These are phyloP conservation scores for Mortierella sp. DNA, from an alignment of 371 early-diverging fungal genomes.

Conservation along the genomic window DNA sequence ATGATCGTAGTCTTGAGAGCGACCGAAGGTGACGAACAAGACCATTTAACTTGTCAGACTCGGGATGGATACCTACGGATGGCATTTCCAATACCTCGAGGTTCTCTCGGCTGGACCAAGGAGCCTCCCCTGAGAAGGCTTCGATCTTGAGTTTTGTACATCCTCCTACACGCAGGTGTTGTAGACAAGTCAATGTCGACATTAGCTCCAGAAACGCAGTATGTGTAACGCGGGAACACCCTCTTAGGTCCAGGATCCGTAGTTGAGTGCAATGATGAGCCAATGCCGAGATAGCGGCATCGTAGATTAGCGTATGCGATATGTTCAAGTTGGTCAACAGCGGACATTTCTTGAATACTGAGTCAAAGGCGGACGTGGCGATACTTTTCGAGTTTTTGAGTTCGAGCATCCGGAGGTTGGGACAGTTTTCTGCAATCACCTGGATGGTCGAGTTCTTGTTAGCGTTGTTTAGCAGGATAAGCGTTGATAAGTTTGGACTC, in stretches of 20 bases:
- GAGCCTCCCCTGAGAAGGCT: constrained; percentile 16
- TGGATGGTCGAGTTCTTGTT: constrained; percentile 37
- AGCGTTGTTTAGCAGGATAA: constrained; percentile 31
- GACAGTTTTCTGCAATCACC: constrained; percentile 27
- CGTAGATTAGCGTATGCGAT: constrained; percentile 33
- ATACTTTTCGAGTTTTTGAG: constrained; percentile 35
- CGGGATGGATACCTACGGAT: constrained; percentile 21
- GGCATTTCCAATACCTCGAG: constrained; percentile 33
- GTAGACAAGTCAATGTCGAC: neutral
- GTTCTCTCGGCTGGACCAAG: constrained; percentile 15
- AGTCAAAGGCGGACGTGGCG: constrained; percentile 26
- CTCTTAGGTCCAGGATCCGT: constrained; percentile 20
- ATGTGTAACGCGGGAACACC: constrained; percentile 36
- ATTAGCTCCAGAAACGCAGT: constrained; percentile 25
- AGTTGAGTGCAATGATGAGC: constrained; percentile 22
- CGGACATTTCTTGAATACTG: constrained; percentile 28
- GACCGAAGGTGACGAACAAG: constrained; percentile 27
- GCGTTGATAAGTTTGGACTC: constrained; percentile 11
- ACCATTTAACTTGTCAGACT: constrained; percentile 10
- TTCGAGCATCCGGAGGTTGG: constrained; percentile 20
- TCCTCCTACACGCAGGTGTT: constrained; percentile 14
- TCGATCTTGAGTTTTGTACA: constrained; percentile 21
- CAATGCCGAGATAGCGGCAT: constrained; percentile 17
- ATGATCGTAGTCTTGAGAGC: constrained; percentile 8
- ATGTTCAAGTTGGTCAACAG: constrained; percentile 21